These are phyloP conservation scores for Pestalotiopsis sp. DNA, from an alignment of 2,329 filamentous ascomycete genomes.

Conservation along the genomic window DNA sequence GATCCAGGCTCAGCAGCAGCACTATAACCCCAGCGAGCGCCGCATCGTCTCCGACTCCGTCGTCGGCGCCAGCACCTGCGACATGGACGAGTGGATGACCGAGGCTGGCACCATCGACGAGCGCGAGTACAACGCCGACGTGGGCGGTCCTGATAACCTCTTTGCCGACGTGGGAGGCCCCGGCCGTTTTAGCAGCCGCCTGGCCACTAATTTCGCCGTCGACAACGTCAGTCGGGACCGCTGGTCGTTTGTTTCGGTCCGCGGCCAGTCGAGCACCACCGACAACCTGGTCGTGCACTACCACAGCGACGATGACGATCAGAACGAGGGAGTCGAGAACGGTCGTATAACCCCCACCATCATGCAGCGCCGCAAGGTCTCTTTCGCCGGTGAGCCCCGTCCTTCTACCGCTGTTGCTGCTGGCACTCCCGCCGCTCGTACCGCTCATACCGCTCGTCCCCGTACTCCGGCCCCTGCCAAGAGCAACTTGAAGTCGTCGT, in stretches of 20 bases:
- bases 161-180: no score
- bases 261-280: constrained; percentile 4
- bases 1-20: not conserved
- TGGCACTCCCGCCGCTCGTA: not conserved
- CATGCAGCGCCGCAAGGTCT: constrained; percentile 10
- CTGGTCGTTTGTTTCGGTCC: constrained; percentile 11
- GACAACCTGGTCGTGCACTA: not conserved
- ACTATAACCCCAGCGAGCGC: not conserved
- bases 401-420: not conserved
- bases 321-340: not conserved
- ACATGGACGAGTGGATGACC: constrained; percentile 1
- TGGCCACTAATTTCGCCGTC: not conserved
- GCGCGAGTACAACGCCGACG: no score
- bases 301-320: not conserved
- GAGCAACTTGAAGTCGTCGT: not conserved
- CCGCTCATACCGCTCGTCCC: not conserved
- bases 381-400: not conserved
- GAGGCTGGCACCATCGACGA: not conserved
- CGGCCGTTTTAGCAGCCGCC: no score
- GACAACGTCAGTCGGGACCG: not conserved
- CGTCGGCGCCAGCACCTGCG: not conserved
- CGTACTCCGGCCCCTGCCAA: not conserved
- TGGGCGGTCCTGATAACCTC: no score
- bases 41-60: not conserved
- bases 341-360: not conserved